Evolutionary conservation across 2,329 filamentous ascomycete genomes (phyloP), one percentile per base, ranked within the genome.

Genomic region (Bipolaris oryzae): DNA sequence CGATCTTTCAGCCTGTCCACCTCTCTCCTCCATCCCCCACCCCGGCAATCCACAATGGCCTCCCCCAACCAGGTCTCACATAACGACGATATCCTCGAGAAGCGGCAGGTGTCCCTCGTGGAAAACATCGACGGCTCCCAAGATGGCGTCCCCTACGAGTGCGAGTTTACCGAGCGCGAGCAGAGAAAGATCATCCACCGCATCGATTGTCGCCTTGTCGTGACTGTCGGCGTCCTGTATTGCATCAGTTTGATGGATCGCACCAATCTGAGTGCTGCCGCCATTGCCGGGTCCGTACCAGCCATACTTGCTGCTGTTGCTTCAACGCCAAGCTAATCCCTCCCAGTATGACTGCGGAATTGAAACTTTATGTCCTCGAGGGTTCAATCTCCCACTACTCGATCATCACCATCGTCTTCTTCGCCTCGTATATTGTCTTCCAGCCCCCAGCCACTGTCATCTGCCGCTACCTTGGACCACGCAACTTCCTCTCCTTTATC

Each of bases 231-330:
- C 7, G 74, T 84, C 62, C 83, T 92, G 77, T 93, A 93, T 75
- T 91, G 89, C 71, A 81, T 91, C 66, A 89, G 85, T 62, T 78
- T 94, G 57, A 90, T 94, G 86, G 91, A 95, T 70, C 82, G 91
- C 31, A 91, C 89, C 1, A 94, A 94, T 74, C 77, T 93, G 71
- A 85, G 85, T n/a, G 81, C 85, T 20, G 90, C 89, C 38, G 85
- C 85, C 43, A 88, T 94, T 71, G 90, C 91, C 18, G 90, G 83
- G 81, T 83, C 68, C 53, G 71, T 64, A 13, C 16, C 37, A 5
- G 15, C 18, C 18, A 13, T 3, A 25, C 10, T 53, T 71, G 21
- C 48, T 59, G 4, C 48, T 58, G 3, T 5, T 45, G 13, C 10
- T 5, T 28, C 2, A 10, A 13, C 25, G 31, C 23, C 4, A 16